Conservation (phyloP, 306 rosid species). For the Canavalia ensiformis region DNA sequence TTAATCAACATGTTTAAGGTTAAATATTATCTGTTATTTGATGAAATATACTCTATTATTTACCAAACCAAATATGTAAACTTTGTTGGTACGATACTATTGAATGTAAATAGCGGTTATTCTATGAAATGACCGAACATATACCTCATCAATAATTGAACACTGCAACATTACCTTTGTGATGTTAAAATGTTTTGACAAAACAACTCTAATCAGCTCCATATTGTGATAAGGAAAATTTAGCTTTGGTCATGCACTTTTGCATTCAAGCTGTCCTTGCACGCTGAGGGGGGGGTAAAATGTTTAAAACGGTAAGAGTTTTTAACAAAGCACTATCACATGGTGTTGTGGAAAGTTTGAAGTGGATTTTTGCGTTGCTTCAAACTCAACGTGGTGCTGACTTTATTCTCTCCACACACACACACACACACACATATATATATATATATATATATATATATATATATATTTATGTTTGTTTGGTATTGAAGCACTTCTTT, state of each 20-base stretch:
- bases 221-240: neutral
- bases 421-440: too few relatives aligned
- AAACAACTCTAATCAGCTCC: neutral
- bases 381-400: constrained; percentile 20
- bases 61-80: too few relatives aligned
- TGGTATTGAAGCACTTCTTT: constrained; percentile 16
- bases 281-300: too few relatives aligned
- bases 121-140: neutral
- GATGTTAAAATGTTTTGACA: constrained; percentile 17
- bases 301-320: neutral
- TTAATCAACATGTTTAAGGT: too few relatives aligned
- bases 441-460: too few relatives aligned
- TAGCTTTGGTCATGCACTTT: neutral
- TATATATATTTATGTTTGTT: constrained; percentile 24
- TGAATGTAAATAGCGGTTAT: neutral
- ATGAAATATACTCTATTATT: too few relatives aligned
- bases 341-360: constrained; percentile 20
- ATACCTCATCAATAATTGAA: neutral
- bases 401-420: constrained; percentile 14
- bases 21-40: too few relatives aligned
- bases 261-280: neutral
- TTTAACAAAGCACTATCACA: neutral
- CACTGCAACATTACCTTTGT: constrained; percentile 12
- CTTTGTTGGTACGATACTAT: neutral
- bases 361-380: constrained; percentile 12